These are phyloP conservation scores for Xylaria sp. DNA, from an alignment of 2,329 filamentous ascomycete genomes.

Conservation along the genomic window DNA sequence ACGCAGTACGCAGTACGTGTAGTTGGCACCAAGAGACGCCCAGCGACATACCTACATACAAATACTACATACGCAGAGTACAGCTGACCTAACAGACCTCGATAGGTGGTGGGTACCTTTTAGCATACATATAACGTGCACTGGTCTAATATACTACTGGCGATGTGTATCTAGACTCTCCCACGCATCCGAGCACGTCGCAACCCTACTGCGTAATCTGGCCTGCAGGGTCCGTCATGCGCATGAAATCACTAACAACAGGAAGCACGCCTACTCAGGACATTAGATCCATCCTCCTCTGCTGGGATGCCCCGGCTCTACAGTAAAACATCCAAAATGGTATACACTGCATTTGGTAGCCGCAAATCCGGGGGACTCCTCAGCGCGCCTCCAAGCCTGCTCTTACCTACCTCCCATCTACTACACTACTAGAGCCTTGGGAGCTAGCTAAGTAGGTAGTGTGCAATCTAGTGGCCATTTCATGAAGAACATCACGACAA, in stretches of 20 bases:
- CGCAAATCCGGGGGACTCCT: slow-evolving; percentile 1
- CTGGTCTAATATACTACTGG: no score
- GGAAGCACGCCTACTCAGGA: neutral
- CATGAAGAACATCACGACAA: neutral
- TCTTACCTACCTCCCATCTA: slow-evolving; percentile 1
- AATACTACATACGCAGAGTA: no score
- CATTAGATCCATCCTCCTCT: neutral
- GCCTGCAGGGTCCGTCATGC: slow-evolving; percentile 2
- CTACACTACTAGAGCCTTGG: slow-evolving; percentile 13
- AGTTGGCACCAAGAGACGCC: no score
- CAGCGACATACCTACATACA: slow-evolving; percentile 9
- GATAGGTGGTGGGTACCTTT: neutral
- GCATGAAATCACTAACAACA: slow-evolving; percentile 5
- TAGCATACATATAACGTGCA: no score
- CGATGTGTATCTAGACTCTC: no score
- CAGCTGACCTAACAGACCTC: no score
- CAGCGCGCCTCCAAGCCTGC: neutral
- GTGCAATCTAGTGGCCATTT: neutral
- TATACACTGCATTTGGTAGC: neutral
- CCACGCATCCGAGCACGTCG: neutral
- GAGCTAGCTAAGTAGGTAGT: no score
- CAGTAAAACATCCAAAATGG: slow-evolving; percentile 2
- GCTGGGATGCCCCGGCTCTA: neutral
- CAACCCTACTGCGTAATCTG: neutral
- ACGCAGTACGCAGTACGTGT: no score